Evolutionary conservation across 164 flowering plant species (phyloP), one percentile per base, ranked within the genome.

Genomic region (Berberis vulgaris): DNA sequence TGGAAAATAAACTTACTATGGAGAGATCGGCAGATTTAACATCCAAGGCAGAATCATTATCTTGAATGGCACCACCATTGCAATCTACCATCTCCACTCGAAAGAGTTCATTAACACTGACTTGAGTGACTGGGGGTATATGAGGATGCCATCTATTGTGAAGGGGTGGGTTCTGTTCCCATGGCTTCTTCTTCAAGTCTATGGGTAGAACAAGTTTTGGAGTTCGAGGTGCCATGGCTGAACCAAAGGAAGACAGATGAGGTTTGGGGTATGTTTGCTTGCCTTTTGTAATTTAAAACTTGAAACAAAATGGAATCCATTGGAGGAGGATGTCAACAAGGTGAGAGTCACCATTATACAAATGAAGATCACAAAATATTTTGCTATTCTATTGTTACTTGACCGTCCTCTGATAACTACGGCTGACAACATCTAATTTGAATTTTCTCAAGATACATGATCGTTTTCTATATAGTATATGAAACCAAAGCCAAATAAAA

Each of bases 61-160:
- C 89, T 60, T 66, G 72, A 5, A 89, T 68, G 4, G 41, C 70
- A 63, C 93, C 95, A 43, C 88, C 95, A 38, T 91, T 87, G 91
- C 89, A 87, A 65, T 92, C 98, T 42, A 86, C 74, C 92, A 84
- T 87, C 77, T 89, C 96, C 54, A 87, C 71, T 70, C 91, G 77
- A 72, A 89, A 79, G 46, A 91, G 0, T 64, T 89, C 84, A 9
- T 83, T 82, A 1, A 69, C 72, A 41, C 67, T 75, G 57, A 86
- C 95, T 59, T 83, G 85, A 0, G 86, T 84, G 47, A 88, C 93
- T 2, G 88, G 68, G 0, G 95, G 95, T 43, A 88, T 84, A 6
- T 79, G 46, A 2, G 96, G 98, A 73, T 91, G 96, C 95, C 96
- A 90, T n/a, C 98, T 84, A 75, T 92, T 92, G 72, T 92, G 96